Percentiles rank a stretch among this genome's conserved stretches.
phyloP scores from a whole-genome alignment of 2,329 filamentous ascomycete genomes.

The Epichloe aotearoae region DNA sequence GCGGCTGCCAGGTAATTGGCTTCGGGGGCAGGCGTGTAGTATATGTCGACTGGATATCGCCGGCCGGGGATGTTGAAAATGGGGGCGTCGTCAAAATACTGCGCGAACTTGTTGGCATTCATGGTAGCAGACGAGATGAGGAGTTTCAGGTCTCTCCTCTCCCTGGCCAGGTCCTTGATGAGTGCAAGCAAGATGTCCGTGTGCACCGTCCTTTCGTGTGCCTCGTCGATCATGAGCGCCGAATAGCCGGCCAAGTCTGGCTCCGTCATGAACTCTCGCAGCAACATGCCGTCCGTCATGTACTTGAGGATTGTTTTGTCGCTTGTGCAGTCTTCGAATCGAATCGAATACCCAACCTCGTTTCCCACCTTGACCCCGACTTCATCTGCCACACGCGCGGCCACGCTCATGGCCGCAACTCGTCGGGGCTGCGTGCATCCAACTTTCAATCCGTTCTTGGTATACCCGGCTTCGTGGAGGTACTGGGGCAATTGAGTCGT shows the following conservation, averaged over 20 bases:
- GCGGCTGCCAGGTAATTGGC: conserved; percentile 87
- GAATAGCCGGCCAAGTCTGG: conserved; percentile 73
- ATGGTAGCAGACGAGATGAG: conserved; percentile 91
- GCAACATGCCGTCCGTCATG: conserved; percentile 93
- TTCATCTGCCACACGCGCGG: conserved; percentile 90
- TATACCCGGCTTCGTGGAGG: conserved; percentile 80
- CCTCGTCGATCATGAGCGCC: conserved; percentile 91
- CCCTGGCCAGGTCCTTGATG: conserved; percentile 75
- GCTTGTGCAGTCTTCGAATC: conserved; percentile 84
- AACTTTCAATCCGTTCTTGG: conserved; percentile 70
- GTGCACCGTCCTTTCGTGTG: conserved; percentile 83
- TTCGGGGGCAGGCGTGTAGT: conserved; percentile 81
- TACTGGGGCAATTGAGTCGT: conserved; percentile 94
- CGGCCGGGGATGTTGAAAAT: conserved; percentile 92
- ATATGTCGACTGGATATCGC: conserved; percentile 79
- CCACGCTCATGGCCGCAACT: conserved; percentile 95
- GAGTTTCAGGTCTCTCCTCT: conserved; percentile 73
- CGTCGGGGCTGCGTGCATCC: conserved; percentile 89
- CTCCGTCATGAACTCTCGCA: conserved; percentile 81
- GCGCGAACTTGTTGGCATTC: conserved; percentile 82
- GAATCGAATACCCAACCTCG: conserved; percentile 88
- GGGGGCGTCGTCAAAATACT: conserved; percentile 83
- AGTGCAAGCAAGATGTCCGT: conserved; percentile 84
- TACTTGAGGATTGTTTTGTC: conserved; percentile 91
- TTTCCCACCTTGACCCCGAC: conserved; percentile 81